Evolutionary conservation across 768 basidiomycete genomes (phyloP).

Genomic region (Auriscalpium microsporum): DNA sequence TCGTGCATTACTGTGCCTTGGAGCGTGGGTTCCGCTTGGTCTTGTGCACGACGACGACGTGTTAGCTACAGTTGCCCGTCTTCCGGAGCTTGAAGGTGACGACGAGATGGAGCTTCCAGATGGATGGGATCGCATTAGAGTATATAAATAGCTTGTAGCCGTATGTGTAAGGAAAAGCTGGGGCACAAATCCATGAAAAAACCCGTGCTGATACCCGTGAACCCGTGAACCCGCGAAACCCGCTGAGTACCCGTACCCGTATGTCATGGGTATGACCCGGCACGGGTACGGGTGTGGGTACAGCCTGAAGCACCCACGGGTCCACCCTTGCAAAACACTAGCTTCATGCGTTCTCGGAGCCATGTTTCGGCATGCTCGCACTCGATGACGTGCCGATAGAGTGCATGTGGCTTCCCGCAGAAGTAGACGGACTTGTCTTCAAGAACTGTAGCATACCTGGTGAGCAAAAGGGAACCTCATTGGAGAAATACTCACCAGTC

Average conservation of each 20-base stretch:
- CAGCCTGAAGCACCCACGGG: neutral
- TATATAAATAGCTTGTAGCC: too few relatives aligned
- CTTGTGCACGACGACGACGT: neutral
- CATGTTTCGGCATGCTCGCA: too few relatives aligned
- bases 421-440: too few relatives aligned
- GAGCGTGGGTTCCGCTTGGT: neutral
- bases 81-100: neutral
- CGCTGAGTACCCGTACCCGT: neutral
- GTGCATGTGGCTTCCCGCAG: too few relatives aligned
- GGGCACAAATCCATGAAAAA: too few relatives aligned
- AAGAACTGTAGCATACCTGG: too few relatives aligned
- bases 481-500: too few relatives aligned
- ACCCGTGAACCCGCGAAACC: neutral
- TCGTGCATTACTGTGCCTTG: slow-evolving; percentile 1
- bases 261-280: neutral
- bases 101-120: neutral
- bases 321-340: neutral
- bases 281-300: neutral
- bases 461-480: too few relatives aligned
- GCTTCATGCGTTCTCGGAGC: too few relatives aligned
- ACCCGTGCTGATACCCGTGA: neutral
- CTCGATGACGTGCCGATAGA: too few relatives aligned
- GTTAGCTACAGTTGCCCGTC: neutral
- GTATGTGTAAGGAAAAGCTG: too few relatives aligned
- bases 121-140: neutral